These are phyloP conservation scores for Umbelopsis sp. DNA, from an alignment of 371 early-diverging fungal genomes.

Conservation along the genomic window DNA sequence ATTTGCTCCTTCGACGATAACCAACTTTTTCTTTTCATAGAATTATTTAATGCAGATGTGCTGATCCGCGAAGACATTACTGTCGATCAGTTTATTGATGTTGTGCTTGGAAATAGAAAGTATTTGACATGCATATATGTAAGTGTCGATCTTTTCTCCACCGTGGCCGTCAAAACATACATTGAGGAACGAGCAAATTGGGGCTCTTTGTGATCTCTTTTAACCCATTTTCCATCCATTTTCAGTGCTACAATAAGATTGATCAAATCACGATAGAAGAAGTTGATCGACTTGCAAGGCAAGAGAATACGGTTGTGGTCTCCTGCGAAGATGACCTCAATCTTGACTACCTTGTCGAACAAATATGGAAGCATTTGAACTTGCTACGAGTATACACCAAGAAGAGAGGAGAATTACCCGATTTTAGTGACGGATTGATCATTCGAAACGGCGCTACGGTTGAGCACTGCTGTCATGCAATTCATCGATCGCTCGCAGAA, in stretches of 20 bases:
- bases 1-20: too few species aligned
- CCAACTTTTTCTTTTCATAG: constrained; percentile 31
- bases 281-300: constrained; percentile 87
- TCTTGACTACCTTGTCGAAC: constrained; percentile 90
- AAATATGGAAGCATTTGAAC: constrained; percentile 88
- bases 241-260: constrained; percentile 95
- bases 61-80: constrained; percentile 96
- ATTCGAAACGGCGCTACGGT: constrained; percentile 88
- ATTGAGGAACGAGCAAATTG: too few species aligned
- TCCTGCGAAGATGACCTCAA: constrained; percentile 95
- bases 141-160: constrained; percentile 27
- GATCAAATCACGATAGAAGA: constrained; percentile 98
- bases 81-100: constrained; percentile 99
- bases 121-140: constrained; percentile 97
- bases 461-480: constrained; percentile 95
- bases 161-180: background rate
- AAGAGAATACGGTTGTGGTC: constrained; percentile 90
- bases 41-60: constrained; percentile 98
- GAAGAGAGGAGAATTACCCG: constrained; percentile 93
- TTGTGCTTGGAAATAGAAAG: constrained; percentile 96
- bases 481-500: constrained; percentile 91
- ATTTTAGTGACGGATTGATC: constrained; percentile 96
- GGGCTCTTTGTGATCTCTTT: background rate
- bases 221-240: background rate
- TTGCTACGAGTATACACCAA: constrained; percentile 98